Conservation (phyloP, 345 rosid species). For the Pistacia vera region DNA sequence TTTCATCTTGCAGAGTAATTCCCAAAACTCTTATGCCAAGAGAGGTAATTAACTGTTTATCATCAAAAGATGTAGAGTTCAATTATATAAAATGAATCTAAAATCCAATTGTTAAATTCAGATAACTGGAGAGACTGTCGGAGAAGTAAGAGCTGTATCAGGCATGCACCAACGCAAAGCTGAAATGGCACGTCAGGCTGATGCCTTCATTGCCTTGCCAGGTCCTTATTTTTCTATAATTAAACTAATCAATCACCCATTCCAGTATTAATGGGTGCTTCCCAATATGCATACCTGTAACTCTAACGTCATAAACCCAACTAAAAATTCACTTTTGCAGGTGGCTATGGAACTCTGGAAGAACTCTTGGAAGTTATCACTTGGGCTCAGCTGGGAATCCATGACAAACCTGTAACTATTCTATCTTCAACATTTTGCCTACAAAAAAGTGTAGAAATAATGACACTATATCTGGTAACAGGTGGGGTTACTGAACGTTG, state of each 20-base stretch:
- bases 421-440: not conserved
- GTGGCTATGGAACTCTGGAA: slow-evolving; percentile 82
- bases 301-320: not conserved
- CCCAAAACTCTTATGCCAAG: slow-evolving; percentile 64
- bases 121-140: slow-evolving; percentile 70
- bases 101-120: slow-evolving; percentile 21
- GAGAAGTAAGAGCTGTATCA: slow-evolving; percentile 71
- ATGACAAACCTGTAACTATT: slow-evolving; percentile 59
- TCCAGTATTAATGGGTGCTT: not conserved
- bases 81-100: not conserved
- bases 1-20: slow-evolving; percentile 42
- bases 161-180: slow-evolving; percentile 86
- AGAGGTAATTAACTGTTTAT: slow-evolving; percentile 41
- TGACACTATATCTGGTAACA: slow-evolving; percentile 13
- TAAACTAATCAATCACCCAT: no score
- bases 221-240: slow-evolving; percentile 28
- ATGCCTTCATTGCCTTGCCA: slow-evolving; percentile 76
- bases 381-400: slow-evolving; percentile 84
- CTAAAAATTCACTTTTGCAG: slow-evolving; percentile 23
- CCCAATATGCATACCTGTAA: slow-evolving; percentile 8
- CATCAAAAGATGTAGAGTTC: not conserved
- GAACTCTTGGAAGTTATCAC: slow-evolving; percentile 78
- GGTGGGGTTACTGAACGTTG: slow-evolving; percentile 80
- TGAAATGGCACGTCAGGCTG: slow-evolving; percentile 85
- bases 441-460: not conserved